Conservation (phyloP, 495 filamentous ascomycete species). For the Choiromyces venosus region DNA sequence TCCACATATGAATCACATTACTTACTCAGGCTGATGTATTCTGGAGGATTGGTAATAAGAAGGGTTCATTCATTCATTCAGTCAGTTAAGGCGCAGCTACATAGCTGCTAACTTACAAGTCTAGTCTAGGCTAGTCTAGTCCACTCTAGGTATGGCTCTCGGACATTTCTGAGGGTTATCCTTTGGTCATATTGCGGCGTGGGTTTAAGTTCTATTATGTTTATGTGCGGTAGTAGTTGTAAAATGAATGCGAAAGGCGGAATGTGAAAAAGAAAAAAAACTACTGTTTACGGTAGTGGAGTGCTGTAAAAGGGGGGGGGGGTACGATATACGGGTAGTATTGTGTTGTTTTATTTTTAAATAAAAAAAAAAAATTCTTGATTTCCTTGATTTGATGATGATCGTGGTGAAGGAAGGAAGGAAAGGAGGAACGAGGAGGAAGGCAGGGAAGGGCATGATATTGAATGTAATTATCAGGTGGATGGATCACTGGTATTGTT, state of each 20-base stretch:
- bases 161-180: neutral
- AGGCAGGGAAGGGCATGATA: neutral
- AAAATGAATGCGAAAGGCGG: neutral
- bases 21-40: too few species aligned
- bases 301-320: neutral
- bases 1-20: too few species aligned
- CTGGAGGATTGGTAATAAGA: too few species aligned
- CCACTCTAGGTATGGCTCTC: too few species aligned
- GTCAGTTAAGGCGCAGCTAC: too few species aligned
- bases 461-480: neutral
- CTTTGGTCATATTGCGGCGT: neutral
- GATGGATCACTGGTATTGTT: neutral
- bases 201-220: neutral
- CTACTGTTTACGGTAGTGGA: too few species aligned
- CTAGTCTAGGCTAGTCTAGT: too few species aligned
- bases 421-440: constrained; percentile 6
- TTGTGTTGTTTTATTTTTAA: neutral
- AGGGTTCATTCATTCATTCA: too few species aligned
- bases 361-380: too few species aligned
- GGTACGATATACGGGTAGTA: neutral
- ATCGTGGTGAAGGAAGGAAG: constrained; percentile 9
- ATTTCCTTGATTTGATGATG: neutral
- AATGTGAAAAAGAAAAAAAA: neutral
- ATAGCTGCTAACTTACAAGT: too few species aligned
- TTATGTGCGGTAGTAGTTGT: too few species aligned